Conservation (phyloP, 164 flowering plant genomes). For the Nymphaea thermarum region DNA sequence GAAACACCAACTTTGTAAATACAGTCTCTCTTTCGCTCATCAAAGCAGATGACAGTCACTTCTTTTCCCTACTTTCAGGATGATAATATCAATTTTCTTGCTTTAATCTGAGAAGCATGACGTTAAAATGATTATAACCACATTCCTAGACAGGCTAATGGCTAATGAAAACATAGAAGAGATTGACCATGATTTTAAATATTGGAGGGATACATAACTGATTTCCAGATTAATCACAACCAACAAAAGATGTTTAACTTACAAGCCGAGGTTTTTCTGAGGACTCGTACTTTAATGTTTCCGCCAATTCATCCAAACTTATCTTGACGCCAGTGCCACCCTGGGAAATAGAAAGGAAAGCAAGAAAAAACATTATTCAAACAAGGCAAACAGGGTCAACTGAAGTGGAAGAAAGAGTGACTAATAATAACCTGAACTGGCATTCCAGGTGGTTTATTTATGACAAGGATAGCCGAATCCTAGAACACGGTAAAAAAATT, state of each 20-base stretch:
- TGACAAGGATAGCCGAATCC: slow-evolving; percentile 78
- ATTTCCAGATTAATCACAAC: not conserved
- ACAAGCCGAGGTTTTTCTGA: slow-evolving; percentile 85
- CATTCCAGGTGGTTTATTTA: slow-evolving; percentile 91
- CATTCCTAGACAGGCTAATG: not conserved
- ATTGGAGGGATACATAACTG: not conserved
- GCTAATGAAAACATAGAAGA: not conserved
- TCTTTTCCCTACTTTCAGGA: too few species aligned
- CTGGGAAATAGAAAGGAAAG: slow-evolving; percentile 20
- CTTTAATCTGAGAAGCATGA: too few species aligned
- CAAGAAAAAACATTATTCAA: not conserved
- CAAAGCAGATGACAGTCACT: too few species aligned
- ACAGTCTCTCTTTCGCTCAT: too few species aligned
- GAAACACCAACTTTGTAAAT: too few species aligned
- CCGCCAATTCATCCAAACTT: slow-evolving; percentile 82
- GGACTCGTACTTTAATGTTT: slow-evolving; percentile 44
- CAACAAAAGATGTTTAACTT: slow-evolving; percentile 16
- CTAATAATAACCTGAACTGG: slow-evolving; percentile 76
- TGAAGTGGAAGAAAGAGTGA: not conserved
- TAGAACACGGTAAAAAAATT: slow-evolving; percentile 12
- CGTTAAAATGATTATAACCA: not conserved
- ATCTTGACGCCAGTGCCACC: slow-evolving; percentile 76
- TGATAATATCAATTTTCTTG: too few species aligned
- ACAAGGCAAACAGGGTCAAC: not conserved
- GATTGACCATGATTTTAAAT: not conserved